These are phyloP conservation scores for Zasmidium citrigriseum DNA, from an alignment of 2,329 filamentous ascomycete species.

Conservation along the genomic window DNA sequence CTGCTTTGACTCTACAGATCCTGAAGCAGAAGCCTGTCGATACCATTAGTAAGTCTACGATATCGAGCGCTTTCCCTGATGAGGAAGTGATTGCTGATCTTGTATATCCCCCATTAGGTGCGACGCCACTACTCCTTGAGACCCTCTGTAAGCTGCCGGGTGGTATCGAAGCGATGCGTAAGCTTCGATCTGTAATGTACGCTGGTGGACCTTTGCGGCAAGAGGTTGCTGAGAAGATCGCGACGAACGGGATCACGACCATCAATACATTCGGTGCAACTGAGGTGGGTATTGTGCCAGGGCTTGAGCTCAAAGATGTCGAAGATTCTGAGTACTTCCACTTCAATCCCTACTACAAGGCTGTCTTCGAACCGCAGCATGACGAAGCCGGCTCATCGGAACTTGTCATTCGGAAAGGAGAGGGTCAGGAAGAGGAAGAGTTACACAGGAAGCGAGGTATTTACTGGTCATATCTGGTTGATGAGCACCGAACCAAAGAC, in stretches of 20 bases:
- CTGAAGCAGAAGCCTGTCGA: neutral
- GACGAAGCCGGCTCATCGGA: neutral
- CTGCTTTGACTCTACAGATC: neutral
- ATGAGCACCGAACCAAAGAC: conserved; percentile 1
- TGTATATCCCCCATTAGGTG: too few species aligned
- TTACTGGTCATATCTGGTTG: neutral
- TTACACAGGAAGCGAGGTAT: conserved; percentile 1
- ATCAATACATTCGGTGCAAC: neutral
- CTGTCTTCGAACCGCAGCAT: neutral
- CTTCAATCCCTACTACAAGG: neutral
- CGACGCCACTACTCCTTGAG: neutral
- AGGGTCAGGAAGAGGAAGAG: neutral
- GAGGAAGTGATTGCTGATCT: too few species aligned
- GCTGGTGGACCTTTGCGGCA: neutral
- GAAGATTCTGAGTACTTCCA: neutral
- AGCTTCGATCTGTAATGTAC: neutral
- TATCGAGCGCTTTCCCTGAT: too few species aligned
- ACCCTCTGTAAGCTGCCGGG: neutral
- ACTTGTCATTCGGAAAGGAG: neutral
- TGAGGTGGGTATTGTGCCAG: neutral
- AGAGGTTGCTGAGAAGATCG: neutral
- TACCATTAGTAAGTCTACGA: too few species aligned
- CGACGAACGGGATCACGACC: neutral
- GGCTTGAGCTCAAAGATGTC: neutral
- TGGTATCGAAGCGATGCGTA: neutral